Evolutionary conservation across 140 eudicot genomes (phyloP).

Genomic region (Ambrosia hybrid): DNA sequence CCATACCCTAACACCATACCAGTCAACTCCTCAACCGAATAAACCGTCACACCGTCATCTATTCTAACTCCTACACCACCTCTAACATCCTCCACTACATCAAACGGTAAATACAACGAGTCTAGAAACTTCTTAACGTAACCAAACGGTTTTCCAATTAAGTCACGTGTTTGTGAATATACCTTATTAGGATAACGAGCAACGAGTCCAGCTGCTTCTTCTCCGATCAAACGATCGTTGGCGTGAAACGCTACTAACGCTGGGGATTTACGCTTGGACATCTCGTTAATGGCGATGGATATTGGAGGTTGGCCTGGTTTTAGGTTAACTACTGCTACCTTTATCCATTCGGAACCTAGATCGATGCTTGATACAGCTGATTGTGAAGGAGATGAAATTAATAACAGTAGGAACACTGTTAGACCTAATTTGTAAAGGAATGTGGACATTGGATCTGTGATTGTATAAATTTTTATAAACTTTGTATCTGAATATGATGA

Average conservation of each 20-base stretch:
- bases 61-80: slow-evolving; percentile 48
- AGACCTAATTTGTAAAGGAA: slow-evolving; percentile 33
- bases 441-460: slow-evolving; percentile 15
- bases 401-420: slow-evolving; percentile 27
- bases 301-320: slow-evolving; percentile 93
- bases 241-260: slow-evolving; percentile 68
- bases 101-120: slow-evolving; percentile 53
- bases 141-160: slow-evolving; percentile 59
- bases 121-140: slow-evolving; percentile 32
- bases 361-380: slow-evolving; percentile 96
- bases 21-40: slow-evolving; percentile 77
- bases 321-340: slow-evolving; percentile 90
- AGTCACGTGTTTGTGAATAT: slow-evolving; percentile 57
- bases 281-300: slow-evolving; percentile 92
- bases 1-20: slow-evolving; percentile 77
- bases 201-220: slow-evolving; percentile 72
- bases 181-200: slow-evolving; percentile 91
- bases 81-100: slow-evolving; percentile 45
- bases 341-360: slow-evolving; percentile 94
- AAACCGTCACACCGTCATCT: slow-evolving; percentile 54
- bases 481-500: slow-evolving; percentile 20
- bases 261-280: slow-evolving; percentile 97
- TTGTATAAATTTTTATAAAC: background rate
- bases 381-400: slow-evolving; percentile 38
- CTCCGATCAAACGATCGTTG: slow-evolving; percentile 81